Base-by-base conservation (phyloP, 331 rosid genomes). In the Cydonia oblonga region DNA sequence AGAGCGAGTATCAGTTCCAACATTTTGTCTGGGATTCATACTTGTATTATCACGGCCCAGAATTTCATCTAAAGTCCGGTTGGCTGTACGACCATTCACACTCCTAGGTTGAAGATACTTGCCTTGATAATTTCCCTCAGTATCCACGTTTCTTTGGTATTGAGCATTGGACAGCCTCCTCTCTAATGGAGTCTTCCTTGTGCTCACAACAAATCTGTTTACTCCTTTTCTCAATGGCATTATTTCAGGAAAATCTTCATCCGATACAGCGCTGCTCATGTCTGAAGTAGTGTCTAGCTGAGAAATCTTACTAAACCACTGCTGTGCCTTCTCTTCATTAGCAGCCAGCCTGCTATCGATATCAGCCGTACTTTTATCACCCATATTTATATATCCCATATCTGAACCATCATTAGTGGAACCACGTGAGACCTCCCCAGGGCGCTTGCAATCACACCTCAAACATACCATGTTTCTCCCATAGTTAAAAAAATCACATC, bases 211-310 rank as follows among this genome's bases (percentile, higher is more conserved):
- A 84, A 93, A 90, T 86, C 98, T 86, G 64, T 91, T 93, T 25
- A 86, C 92, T 61, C 97, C 97, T 85, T 91, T 91, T 82, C 98
- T 90, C 76, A 91, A 79, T 0, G 98, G 98, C 96, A 93, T 89
- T 83, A 93, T 93, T 85, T 90, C 97, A 19, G 98, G 98, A 77
- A 89, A 93, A 81, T 93, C 97, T 60, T 89, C 91, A 79, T 93
- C 92, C 24, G 87, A 62, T 49, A 87, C 70, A 35, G 79, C 75
- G 74, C 72, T 77, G 72, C 78, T 84, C 79, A 86, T 83, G 77
- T 89, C 92, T 73, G 95, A 81, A 57, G 77, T 52, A 74, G 77
- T 68, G 75, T 88, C 97, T 64, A 81, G 85, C 83, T 93, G 97
- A 77, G 97, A 87, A 84, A 93, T 85, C 84, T 92, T 92, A 71